Conservation (phyloP, 2,329 filamentous ascomycete species). For the Onygenales sp. region DNA sequence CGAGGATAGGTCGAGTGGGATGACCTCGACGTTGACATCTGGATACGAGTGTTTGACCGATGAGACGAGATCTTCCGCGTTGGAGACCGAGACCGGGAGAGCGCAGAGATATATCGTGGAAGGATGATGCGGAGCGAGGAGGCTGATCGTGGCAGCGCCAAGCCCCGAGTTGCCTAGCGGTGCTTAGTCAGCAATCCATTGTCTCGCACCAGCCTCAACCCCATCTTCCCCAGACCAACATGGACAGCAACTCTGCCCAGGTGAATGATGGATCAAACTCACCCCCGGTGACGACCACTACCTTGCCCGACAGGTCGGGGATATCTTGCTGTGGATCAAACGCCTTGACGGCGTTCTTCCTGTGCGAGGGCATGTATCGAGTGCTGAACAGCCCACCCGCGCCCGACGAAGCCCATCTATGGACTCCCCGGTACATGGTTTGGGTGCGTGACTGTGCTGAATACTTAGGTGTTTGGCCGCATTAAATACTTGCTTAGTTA, state of each 20-base stretch:
- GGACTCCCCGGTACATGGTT: too few species aligned
- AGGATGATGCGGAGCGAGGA: slow-evolving; percentile 34
- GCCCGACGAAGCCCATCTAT: too few species aligned
- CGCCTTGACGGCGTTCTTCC: too few species aligned
- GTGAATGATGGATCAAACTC: slow-evolving; percentile 7
- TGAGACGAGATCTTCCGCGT: slow-evolving; percentile 27
- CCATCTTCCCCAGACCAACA: slow-evolving; percentile 25
- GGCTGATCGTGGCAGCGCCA: slow-evolving; percentile 28
- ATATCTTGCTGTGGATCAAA: slow-evolving; percentile 29
- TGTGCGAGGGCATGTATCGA: too few species aligned
- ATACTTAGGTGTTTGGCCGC: too few species aligned
- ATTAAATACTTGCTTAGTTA: too few species aligned
- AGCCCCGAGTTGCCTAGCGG: too few species aligned
- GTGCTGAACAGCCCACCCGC: too few species aligned
- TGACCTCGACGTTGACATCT: slow-evolving; percentile 20
- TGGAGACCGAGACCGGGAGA: slow-evolving; percentile 33
- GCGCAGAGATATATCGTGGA: slow-evolving; percentile 38
- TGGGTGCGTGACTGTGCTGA: too few species aligned
- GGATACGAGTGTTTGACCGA: slow-evolving; percentile 28
- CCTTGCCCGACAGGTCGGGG: slow-evolving; percentile 31
- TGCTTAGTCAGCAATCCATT: too few species aligned
- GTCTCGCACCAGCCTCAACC: slow-evolving; percentile 29
- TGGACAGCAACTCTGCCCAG: not conserved
- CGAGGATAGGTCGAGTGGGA: slow-evolving; percentile 36
- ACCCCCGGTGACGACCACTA: slow-evolving; percentile 35